phyloP scores from a whole-genome alignment of 768 basidiomycete species.

The Macrolepiota fuliginosa region DNA sequence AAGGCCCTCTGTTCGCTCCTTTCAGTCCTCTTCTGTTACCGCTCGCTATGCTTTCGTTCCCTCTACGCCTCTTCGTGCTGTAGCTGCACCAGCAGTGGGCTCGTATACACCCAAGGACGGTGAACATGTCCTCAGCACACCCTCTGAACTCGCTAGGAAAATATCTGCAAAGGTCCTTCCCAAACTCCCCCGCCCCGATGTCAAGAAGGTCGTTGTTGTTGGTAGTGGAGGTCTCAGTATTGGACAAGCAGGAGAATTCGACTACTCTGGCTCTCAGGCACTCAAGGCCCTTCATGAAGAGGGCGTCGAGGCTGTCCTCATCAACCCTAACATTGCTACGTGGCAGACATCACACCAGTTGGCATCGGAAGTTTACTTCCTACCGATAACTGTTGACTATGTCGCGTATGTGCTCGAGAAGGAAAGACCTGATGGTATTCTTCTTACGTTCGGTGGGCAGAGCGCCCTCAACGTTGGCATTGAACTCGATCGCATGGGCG shows the following conservation, averaged over 20 bases:
- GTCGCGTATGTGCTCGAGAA: slow-evolving; percentile 99
- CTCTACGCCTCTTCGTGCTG: slow-evolving; percentile 55
- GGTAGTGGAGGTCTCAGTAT: slow-evolving; percentile 96
- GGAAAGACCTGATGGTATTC: slow-evolving; percentile 95
- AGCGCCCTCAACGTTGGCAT: slow-evolving; percentile 98
- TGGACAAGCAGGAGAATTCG: slow-evolving; percentile 99
- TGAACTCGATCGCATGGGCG: slow-evolving; percentile 93
- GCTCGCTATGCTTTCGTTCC: slow-evolving; percentile 37
- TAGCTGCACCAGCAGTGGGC: slow-evolving; percentile 76
- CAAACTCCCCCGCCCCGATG: slow-evolving; percentile 85
- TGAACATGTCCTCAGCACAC: slow-evolving; percentile 85
- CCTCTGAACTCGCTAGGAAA: slow-evolving; percentile 90
- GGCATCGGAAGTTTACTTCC: slow-evolving; percentile 95
- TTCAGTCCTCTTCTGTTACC: slow-evolving; percentile 43
- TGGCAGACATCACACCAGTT: slow-evolving; percentile 99
- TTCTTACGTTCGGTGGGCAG: slow-evolving; percentile 98
- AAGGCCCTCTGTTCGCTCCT: slow-evolving; percentile 39
- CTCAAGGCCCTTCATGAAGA: slow-evolving; percentile 97
- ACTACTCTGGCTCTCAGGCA: slow-evolving; percentile 98
- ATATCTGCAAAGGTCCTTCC: slow-evolving; percentile 95
- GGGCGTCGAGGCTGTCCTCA: slow-evolving; percentile 89
- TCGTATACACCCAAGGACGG: slow-evolving; percentile 61
- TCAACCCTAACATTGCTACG: slow-evolving; percentile 99
- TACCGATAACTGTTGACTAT: slow-evolving; percentile 95
- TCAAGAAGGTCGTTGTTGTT: slow-evolving; percentile 93